Evolutionary conservation across 2,329 filamentous ascomycete genomes (phyloP), one percentile per base, ranked within the genome.

Genomic region (Kalmusia sp.): DNA sequence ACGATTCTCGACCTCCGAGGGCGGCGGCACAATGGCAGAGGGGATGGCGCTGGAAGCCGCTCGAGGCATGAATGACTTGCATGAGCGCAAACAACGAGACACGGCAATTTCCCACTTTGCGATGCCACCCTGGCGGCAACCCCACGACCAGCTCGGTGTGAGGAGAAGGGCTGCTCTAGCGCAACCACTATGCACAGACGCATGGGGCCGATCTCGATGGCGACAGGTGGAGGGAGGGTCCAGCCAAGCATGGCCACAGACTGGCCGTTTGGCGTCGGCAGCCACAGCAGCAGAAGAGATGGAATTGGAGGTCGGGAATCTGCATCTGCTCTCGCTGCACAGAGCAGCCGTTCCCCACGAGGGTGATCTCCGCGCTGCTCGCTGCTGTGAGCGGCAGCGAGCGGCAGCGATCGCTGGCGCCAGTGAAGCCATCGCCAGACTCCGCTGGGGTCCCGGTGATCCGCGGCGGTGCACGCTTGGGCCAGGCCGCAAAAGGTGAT

Each of bases 161-260:
- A 58, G 55, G 60, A 61, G 56, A 59, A 63, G 46, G 43, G 50
- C 55, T 59, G 41, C 46, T 55, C 54, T 62, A 52, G 58, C 51
- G 56, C 53, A 39, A 35, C 47, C 39, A 15, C 51, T 59, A 60
- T 62, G 62, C 67, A 69, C 58, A 56, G 60, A 59, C 60, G 52
- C 48, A 45, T 55, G 56, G 62, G 57, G 57, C 51, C 54, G 65
- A 71, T 71, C 58, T 60, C 56, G 67, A 69, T 71, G 52, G 51
- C 49, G 65, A 63, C 68, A 68, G 67, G 62, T 39, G 48, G 52
- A 7, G 38, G 39, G 22, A n/a, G 15, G 39, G 25, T 31, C 33
- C 39, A 38, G 34, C 22, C 22, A 14, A 15, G 6, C 35, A 7
- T 28, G 6, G 6, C 27, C 27, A 28, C 7, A 28, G 27, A 28